phyloP scores from a whole-genome alignment of 108 stramenopile species.

The Stephanodiscus triporus region DNA sequence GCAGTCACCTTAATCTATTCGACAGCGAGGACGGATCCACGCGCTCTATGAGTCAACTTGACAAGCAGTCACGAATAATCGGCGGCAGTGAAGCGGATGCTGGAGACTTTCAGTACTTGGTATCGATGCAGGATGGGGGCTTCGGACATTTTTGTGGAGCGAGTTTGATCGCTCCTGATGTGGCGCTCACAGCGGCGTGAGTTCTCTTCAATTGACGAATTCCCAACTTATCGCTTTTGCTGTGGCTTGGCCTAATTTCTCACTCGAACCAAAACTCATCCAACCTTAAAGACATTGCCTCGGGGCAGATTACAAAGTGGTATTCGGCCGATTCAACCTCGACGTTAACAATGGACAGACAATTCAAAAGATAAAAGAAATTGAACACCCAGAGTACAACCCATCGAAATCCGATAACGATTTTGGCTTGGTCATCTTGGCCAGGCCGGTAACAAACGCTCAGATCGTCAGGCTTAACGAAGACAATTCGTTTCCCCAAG shows the following conservation, averaged over 20 bases:
- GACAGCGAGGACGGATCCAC: neutral
- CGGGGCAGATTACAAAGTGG: slow-evolving; percentile 10
- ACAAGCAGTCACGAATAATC: slow-evolving; percentile 12
- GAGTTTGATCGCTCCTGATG: slow-evolving; percentile 22
- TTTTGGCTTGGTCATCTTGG: slow-evolving; percentile 23
- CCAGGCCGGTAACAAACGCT: slow-evolving; percentile 5
- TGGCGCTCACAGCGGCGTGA: slow-evolving; percentile 33
- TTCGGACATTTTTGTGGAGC: slow-evolving; percentile 20
- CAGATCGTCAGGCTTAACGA: slow-evolving; percentile 18
- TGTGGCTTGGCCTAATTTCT: neutral
- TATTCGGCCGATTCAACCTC: slow-evolving; percentile 30
- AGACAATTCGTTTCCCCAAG: slow-evolving; percentile 4
- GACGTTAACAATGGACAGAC: slow-evolving; percentile 10
- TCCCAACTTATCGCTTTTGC: neutral
- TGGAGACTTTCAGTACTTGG: neutral
- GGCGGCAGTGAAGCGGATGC: neutral
- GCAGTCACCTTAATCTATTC: neutral
- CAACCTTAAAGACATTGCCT: slow-evolving; percentile 23
- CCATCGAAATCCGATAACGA: slow-evolving; percentile 20
- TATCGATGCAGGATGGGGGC: slow-evolving; percentile 10
- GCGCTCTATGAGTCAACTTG: neutral
- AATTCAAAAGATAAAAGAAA: slow-evolving; percentile 1
- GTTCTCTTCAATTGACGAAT: neutral
- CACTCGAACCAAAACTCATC: neutral
- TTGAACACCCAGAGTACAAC: slow-evolving; percentile 29